Percentiles rank a stretch among this genome's conserved stretches.
Conservation (phyloP, 306 rosid species). For the Trifolium subterraneum region DNA sequence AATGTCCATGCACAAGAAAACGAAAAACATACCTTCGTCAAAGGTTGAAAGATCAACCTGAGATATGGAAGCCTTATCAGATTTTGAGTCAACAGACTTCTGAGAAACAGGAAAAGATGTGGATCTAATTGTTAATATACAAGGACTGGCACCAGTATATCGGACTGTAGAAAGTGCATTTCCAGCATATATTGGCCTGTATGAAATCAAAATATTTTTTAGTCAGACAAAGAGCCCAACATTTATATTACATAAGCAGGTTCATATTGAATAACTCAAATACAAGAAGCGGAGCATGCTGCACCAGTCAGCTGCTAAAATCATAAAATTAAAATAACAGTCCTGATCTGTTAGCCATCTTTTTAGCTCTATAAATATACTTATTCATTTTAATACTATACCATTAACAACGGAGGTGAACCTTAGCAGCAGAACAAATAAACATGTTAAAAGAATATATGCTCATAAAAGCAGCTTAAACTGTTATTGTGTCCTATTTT, state of each 20-base stretch:
- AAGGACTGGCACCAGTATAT: conserved; percentile 81
- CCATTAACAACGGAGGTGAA: conserved; percentile 4
- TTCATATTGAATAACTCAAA: conserved; percentile 20
- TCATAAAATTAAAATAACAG: background rate
- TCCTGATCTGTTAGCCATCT: conserved; percentile 10
- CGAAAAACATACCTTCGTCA: conserved; percentile 70
- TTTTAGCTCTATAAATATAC: conserved; percentile 13
- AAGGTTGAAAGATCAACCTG: conserved; percentile 94
- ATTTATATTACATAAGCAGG: conserved; percentile 32
- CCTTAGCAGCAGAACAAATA: conserved; percentile 3
- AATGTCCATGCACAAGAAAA: conserved; percentile 39
- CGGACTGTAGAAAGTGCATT: conserved; percentile 86
- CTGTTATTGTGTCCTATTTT: conserved; percentile 2
- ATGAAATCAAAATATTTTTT: conserved; percentile 35
- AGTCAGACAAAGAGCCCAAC: conserved; percentile 23
- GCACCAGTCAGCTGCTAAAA: conserved; percentile 22
- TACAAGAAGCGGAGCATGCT: conserved; percentile 5
- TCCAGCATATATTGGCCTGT: conserved; percentile 98
- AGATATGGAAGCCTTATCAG: conserved; percentile 68
- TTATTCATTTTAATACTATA: conserved; percentile 10
- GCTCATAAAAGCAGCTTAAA: conserved; percentile 24
- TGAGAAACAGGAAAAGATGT: conserved; percentile 74
- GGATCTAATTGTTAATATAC: conserved; percentile 82
- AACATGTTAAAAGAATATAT: conserved; percentile 11
- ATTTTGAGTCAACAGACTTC: conserved; percentile 55